These are phyloP conservation scores for Mastigamoeba balamuthi DNA, from an alignment of 78 protist species.

Conservation along the genomic window DNA sequence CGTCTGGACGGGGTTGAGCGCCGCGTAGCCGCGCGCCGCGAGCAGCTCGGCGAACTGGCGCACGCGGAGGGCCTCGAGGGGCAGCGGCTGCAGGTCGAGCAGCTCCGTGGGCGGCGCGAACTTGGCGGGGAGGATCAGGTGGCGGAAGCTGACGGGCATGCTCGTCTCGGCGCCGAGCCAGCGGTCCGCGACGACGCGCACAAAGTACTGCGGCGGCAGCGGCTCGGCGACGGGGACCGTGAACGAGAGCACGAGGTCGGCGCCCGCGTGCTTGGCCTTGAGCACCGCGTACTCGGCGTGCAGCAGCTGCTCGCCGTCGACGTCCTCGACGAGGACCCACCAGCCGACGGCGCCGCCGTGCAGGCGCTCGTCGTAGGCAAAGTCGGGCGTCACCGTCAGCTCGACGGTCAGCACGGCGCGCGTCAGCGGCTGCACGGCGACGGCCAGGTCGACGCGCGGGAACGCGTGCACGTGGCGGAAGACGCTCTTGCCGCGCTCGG, in stretches of 20 bases:
- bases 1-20: conserved; percentile 90
- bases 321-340: conserved; percentile 90
- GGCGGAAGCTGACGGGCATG: conserved; percentile 86
- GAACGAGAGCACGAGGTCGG: conserved; percentile 66
- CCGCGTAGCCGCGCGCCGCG: background rate
- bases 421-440: conserved; percentile 90
- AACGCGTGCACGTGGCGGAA: conserved; percentile 69
- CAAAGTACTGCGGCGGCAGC: conserved; percentile 95
- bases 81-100: conserved; percentile 81
- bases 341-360: conserved; percentile 81
- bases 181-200: conserved; percentile 67
- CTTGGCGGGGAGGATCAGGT: conserved; percentile 84
- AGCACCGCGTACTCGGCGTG: conserved; percentile 82
- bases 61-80: conserved; percentile 52
- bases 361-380: conserved; percentile 61
- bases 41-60: conserved; percentile 1
- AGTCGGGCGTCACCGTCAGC: conserved; percentile 85
- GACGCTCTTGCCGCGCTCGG: conserved; percentile 69
- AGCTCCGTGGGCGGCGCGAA: conserved; percentile 77
- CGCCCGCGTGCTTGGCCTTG: conserved; percentile 47
- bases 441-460: conserved; percentile 75
- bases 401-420: conserved; percentile 50
- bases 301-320: conserved; percentile 87
- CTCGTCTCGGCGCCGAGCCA: conserved; percentile 86
- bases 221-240: conserved; percentile 91